phyloP scores from a whole-genome alignment of 225 moss, liverwort and hornwort species.

The Antitrichia curtipendula region DNA sequence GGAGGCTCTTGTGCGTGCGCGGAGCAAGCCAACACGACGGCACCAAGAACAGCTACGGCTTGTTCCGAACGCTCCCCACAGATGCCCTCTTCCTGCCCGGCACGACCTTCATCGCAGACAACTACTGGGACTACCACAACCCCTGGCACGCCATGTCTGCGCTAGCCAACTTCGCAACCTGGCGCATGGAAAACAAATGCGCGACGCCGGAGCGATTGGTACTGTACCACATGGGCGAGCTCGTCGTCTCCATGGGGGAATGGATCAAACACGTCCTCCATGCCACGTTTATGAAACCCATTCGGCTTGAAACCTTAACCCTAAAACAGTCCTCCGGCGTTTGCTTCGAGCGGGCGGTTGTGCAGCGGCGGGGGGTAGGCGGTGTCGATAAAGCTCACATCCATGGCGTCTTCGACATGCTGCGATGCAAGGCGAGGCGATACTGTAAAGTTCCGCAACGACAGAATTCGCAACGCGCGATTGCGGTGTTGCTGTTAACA shows the following conservation, averaged over 20 bases:
- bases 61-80: conserved; percentile 29
- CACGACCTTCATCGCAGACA: conserved; percentile 61
- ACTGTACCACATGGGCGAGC: conserved; percentile 76
- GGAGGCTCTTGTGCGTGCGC: conserved; percentile 48
- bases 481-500: conserved; percentile 4
- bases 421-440: conserved; percentile 58
- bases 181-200: conserved; percentile 37
- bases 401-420: conserved; percentile 36
- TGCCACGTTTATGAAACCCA: conserved; percentile 28
- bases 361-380: conserved; percentile 69
- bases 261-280: conserved; percentile 62
- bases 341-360: conserved; percentile 67
- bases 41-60: conserved; percentile 58
- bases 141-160: conserved; percentile 88
- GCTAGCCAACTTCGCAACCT: conserved; percentile 50
- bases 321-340: background rate
- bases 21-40: conserved; percentile 42
- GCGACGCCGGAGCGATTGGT: conserved; percentile 35
- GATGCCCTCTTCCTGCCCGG: conserved; percentile 29
- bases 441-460: conserved; percentile 16
- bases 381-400: conserved; percentile 22
- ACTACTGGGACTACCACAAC: conserved; percentile 74
- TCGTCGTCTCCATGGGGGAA: conserved; percentile 36
- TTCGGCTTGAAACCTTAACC: conserved; percentile 17
- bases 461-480: background rate